Conservation (phyloP, 2,329 filamentous ascomycete genomes). For the Colletotrichum neosansevieriae region DNA sequence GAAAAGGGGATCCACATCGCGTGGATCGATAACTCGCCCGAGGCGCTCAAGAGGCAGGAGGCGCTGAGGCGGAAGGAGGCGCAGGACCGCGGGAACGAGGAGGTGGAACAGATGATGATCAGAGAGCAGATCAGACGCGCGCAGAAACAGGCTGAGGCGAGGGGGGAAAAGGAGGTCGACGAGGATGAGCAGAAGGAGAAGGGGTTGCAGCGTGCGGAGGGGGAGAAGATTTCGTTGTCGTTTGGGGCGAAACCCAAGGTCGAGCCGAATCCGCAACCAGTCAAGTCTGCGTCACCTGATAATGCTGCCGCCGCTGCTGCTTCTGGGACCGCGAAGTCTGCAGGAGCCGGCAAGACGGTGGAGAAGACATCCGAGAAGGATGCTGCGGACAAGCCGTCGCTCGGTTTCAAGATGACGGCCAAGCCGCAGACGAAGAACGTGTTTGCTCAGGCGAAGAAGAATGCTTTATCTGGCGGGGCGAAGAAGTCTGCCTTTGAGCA, state of each 20-base stretch:
- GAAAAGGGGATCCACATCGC: conserved; percentile 86
- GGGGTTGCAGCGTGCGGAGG: conserved; percentile 71
- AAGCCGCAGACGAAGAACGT: conserved; percentile 82
- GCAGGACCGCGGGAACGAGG: conserved; percentile 91
- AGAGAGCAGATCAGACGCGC: conserved; percentile 86
- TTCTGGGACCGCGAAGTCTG: conserved; percentile 39
- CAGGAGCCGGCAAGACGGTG: conserved; percentile 39
- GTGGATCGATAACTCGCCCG: conserved; percentile 93
- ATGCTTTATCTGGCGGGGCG: conserved; percentile 69
- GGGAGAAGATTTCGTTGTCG: conserved; percentile 81
- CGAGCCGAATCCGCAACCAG: conserved; percentile 33
- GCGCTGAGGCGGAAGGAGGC: conserved; percentile 85
- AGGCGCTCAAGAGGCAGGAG: conserved; percentile 83
- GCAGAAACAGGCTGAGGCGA: conserved; percentile 66
- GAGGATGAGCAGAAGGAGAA: conserved; percentile 53
- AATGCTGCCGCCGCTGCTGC: not conserved
- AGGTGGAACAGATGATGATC: conserved; percentile 86
- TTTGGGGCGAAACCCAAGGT: conserved; percentile 65
- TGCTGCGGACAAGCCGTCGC: conserved; percentile 33
- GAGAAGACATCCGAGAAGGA: conserved; percentile 24
- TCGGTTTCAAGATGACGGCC: conserved; percentile 69
- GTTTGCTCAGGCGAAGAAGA: conserved; percentile 76
- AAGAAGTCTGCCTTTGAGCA: conserved; percentile 73
- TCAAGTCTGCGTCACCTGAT: conserved; percentile 42
- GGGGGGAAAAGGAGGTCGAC: conserved; percentile 55